Evolutionary conservation across 192 early-diverging fungal genomes (phyloP).

Genomic region (Coemansia sp.): DNA sequence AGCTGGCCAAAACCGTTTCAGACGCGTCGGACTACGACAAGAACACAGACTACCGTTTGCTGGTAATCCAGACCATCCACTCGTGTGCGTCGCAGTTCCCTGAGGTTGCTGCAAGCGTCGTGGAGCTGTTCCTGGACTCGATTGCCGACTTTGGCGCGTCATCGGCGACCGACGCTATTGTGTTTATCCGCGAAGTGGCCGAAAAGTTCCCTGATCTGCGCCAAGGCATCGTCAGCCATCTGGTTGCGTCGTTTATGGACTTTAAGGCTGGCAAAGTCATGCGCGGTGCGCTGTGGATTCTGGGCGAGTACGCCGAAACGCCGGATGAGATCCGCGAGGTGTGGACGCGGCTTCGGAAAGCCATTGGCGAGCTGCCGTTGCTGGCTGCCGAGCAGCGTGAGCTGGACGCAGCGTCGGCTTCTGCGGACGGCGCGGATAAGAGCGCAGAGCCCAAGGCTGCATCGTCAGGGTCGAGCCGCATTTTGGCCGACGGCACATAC

Average conservation of each 20-base stretch:
- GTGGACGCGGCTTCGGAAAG: conserved; percentile 77
- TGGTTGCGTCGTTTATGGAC: conserved; percentile 82
- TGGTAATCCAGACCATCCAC: conserved; percentile 96
- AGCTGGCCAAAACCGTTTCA: conserved; percentile 89
- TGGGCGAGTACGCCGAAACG: conserved; percentile 92
- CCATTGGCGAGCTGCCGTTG: conserved; percentile 91
- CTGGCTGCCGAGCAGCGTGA: conserved; percentile 88
- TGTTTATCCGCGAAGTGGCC: conserved; percentile 96
- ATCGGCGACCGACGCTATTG: conserved; percentile 83
- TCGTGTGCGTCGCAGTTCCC: conserved; percentile 93
- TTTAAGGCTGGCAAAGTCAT: conserved; percentile 91
- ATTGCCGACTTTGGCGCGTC: conserved; percentile 86
- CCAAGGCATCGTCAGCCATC: conserved; percentile 72
- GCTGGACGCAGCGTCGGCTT: conserved; percentile 67
- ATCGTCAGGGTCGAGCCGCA: conserved; percentile 58
- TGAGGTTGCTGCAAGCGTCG: conserved; percentile 94
- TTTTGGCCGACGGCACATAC: conserved; percentile 96
- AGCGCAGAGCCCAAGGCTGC: conserved; percentile 39
- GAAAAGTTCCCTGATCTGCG: conserved; percentile 94
- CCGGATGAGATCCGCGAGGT: conserved; percentile 77
- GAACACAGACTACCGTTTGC: conserved; percentile 90
- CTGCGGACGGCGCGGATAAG: conserved; percentile 27
- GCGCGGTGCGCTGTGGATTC: conserved; percentile 96
- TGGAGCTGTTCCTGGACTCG: conserved; percentile 91
- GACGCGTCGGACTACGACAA: conserved; percentile 75